Evolutionary conservation across 2,329 filamentous ascomycete genomes (phyloP).

Genomic region (Septoria linicola): DNA sequence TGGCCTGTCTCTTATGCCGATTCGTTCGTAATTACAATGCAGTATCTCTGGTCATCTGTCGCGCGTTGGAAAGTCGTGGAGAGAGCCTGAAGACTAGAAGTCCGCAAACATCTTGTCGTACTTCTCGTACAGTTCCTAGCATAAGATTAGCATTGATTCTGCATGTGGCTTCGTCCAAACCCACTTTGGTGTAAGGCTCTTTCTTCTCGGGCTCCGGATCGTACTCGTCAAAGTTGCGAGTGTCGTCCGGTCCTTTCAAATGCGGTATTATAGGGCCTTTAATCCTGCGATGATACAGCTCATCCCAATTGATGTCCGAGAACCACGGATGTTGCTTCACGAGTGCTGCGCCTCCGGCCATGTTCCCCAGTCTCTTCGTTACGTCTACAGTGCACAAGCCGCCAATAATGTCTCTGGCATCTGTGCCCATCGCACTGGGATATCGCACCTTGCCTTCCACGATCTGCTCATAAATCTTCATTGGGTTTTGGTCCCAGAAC

Average conservation of each 20-base stretch:
- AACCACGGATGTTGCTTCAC: conserved; percentile 80
- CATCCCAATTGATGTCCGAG: conserved; percentile 69
- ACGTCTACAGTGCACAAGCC: conserved; percentile 77
- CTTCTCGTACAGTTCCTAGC: conserved; percentile 61
- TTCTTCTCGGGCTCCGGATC: conserved; percentile 69
- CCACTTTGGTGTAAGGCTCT: conserved; percentile 62
- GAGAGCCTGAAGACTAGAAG: conserved; percentile 52
- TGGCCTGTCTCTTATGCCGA: conserved; percentile 8
- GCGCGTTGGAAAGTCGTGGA: background rate
- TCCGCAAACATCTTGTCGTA: conserved; percentile 71
- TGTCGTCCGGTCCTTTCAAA: conserved; percentile 69
- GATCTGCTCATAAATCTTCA: conserved; percentile 83
- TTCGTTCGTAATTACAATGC: conserved; percentile 23
- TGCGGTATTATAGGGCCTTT: conserved; percentile 74
- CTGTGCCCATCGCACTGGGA: conserved; percentile 64
- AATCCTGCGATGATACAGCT: conserved; percentile 62
- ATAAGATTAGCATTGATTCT: background rate
- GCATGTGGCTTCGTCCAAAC: background rate
- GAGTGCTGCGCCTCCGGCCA: conserved; percentile 67
- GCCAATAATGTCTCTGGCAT: conserved; percentile 72
- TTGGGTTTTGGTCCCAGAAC: conserved; percentile 83
- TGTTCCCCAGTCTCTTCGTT: conserved; percentile 73
- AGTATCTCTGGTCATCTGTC: conserved; percentile 12
- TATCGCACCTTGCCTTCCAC: conserved; percentile 75
- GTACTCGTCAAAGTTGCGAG: conserved; percentile 79